phyloP scores from a whole-genome alignment of 1,139 yeast genomes.

The Meyerozyma guilliermondii region DNA sequence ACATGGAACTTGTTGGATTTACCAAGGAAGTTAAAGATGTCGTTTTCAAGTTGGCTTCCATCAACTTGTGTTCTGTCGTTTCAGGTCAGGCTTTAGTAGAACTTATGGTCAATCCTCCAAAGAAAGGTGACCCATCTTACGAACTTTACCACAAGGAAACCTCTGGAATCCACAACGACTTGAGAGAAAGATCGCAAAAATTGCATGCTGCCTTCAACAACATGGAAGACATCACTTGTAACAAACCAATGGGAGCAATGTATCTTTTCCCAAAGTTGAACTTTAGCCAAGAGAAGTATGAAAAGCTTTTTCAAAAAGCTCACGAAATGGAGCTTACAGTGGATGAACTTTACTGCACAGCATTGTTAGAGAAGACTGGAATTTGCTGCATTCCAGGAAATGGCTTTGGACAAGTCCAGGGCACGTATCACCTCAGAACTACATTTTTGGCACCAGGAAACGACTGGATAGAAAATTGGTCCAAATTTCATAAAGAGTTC shows the following conservation, averaged over 20 bases:
- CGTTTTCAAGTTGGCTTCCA: conserved; percentile 80
- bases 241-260: conserved; percentile 96
- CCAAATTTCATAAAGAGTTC: conserved; percentile 68
- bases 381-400: conserved; percentile 97
- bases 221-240: conserved; percentile 80
- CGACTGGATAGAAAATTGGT: conserved; percentile 80
- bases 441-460: conserved; percentile 94
- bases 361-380: conserved; percentile 82
- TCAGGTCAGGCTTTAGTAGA: conserved; percentile 92
- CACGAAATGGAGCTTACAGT: conserved; percentile 49
- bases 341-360: conserved; percentile 85
- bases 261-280: conserved; percentile 81
- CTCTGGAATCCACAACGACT: conserved; percentile 51
- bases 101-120: conserved; percentile 90
- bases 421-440: conserved; percentile 88
- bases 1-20: conserved; percentile 90
- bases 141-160: conserved; percentile 62
- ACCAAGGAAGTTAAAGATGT: conserved; percentile 61
- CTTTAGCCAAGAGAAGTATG: conserved; percentile 44
- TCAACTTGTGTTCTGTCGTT: conserved; percentile 88
- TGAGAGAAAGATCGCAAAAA: conserved; percentile 56
- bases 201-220: conserved; percentile 65
- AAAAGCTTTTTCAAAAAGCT: conserved; percentile 60
- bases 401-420: conserved; percentile 90
- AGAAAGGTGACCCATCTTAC: conserved; percentile 69